A percentile compares a stretch with the other conserved stretches of the same genome.
Conservation (phyloP, 192 early-diverging fungal species). For the Gryganskiella cystojenkinii region DNA sequence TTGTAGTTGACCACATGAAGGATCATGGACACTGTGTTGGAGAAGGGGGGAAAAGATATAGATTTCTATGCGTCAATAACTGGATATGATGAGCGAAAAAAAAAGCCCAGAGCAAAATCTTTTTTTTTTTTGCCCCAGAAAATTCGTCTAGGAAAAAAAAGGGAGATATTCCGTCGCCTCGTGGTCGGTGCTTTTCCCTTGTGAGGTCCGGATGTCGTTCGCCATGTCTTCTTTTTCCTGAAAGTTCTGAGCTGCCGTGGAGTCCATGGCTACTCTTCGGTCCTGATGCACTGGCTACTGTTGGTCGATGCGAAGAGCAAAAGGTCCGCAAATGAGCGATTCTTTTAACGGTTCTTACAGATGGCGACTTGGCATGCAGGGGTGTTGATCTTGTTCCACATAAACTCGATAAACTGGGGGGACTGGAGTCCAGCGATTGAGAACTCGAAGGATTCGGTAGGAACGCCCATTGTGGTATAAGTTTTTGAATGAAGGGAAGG, state of each 20-base stretch:
- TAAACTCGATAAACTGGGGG: conserved; percentile 39
- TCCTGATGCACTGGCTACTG: too few relatives aligned
- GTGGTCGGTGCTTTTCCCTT: too few relatives aligned
- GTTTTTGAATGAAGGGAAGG: neutral
- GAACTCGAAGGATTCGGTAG: conserved; percentile 21
- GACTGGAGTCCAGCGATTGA: conserved; percentile 23
- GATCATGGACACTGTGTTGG: conserved; percentile 32
- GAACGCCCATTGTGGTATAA: conserved; percentile 14
- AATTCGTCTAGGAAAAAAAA: neutral
- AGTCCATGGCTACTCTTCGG: too few relatives aligned
- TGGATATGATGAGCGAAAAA: neutral
- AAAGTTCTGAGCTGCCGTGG: too few relatives aligned
- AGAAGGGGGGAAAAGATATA: neutral
- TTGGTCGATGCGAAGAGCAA: too few relatives aligned
- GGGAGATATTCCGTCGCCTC: too few relatives aligned
- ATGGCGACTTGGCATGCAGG: conserved; percentile 44
- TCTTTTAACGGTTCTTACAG: conserved; percentile 19
- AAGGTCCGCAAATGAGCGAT: too few relatives aligned
- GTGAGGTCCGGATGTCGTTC: too few relatives aligned
- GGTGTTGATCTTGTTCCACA: conserved; percentile 42
- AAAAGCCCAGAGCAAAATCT: neutral
- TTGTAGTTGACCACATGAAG: conserved; percentile 51
- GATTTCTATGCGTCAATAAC: too few relatives aligned
- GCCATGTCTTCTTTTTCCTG: too few relatives aligned
- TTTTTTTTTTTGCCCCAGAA: neutral